These are phyloP conservation scores for Bassia scoparia DNA, from an alignment of 148 eudicot species.

Conservation along the genomic window DNA sequence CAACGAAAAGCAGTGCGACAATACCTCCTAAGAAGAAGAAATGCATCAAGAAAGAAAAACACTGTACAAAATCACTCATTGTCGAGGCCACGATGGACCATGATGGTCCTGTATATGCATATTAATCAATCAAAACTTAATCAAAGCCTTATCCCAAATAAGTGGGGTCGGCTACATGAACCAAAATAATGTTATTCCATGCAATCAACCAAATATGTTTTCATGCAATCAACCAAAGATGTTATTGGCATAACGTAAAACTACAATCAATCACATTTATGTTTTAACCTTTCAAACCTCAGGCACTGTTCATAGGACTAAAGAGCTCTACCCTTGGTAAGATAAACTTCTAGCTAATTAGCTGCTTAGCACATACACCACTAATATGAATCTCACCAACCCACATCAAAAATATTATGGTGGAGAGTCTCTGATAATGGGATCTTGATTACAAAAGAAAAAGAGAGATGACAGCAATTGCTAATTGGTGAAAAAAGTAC, in stretches of 20 bases:
- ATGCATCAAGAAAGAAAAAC: neutral
- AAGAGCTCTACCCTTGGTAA: neutral
- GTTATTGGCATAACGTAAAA: neutral
- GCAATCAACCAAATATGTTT: no score
- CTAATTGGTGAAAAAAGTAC: constrained; percentile 18
- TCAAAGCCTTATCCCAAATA: no score
- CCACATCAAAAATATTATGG: neutral
- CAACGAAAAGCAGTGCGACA: neutral
- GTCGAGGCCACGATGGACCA: neutral
- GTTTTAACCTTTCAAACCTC: neutral
- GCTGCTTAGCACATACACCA: neutral
- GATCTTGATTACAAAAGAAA: neutral
- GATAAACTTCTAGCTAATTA: neutral
- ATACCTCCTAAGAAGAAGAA: neutral
- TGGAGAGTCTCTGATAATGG: neutral
- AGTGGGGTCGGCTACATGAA: no score
- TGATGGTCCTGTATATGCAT: neutral
- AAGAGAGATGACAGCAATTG: neutral
- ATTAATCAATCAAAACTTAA: no score
- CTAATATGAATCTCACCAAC: neutral
- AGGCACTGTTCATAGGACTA: neutral
- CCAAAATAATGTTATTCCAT: no score
- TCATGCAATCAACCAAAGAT: no score
- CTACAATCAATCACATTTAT: neutral
- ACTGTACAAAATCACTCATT: neutral